Percentiles rank a stretch among this genome's conserved stretches.
Conservation (phyloP, 495 filamentous ascomycete species). For the Daldinia grandis region DNA sequence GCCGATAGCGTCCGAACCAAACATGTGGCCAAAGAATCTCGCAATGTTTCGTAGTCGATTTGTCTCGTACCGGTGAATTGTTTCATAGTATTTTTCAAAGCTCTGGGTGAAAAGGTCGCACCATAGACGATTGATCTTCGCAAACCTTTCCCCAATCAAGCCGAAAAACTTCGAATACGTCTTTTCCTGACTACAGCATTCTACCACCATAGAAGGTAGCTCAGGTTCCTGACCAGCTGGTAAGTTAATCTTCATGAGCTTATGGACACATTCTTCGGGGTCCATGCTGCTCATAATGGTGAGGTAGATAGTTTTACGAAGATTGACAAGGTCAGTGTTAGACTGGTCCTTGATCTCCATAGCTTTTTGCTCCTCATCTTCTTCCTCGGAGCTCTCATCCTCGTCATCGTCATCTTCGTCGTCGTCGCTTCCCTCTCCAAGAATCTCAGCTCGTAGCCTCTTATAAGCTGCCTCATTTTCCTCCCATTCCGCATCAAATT, state of each 20-base stretch:
- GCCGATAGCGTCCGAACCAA: constrained; percentile 85
- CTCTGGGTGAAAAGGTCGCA: constrained; percentile 86
- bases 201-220: constrained; percentile 94
- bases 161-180: constrained; percentile 98
- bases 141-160: constrained; percentile 90
- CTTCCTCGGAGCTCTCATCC: constrained; percentile 82
- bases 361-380: constrained; percentile 69
- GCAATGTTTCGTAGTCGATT: constrained; percentile 94
- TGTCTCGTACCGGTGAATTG: constrained; percentile 95
- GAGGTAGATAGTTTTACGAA: constrained; percentile 93
- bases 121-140: constrained; percentile 95
- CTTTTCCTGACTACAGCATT: constrained; percentile 93
- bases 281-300: constrained; percentile 96
- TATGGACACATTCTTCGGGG: constrained; percentile 95
- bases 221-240: constrained; percentile 89
- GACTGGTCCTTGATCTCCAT: constrained; percentile 98
- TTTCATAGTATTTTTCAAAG: constrained; percentile 94
- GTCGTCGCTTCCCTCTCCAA: constrained; percentile 88
- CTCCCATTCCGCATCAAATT: constrained; percentile 88
- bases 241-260: constrained; percentile 89
- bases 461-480: constrained; percentile 90
- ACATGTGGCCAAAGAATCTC: constrained; percentile 90
- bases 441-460: constrained; percentile 88
- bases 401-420: constrained; percentile 75
- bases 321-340: constrained; percentile 92